Conservation (phyloP, 2,329 filamentous ascomycete genomes). For the Fusarium graminum region DNA sequence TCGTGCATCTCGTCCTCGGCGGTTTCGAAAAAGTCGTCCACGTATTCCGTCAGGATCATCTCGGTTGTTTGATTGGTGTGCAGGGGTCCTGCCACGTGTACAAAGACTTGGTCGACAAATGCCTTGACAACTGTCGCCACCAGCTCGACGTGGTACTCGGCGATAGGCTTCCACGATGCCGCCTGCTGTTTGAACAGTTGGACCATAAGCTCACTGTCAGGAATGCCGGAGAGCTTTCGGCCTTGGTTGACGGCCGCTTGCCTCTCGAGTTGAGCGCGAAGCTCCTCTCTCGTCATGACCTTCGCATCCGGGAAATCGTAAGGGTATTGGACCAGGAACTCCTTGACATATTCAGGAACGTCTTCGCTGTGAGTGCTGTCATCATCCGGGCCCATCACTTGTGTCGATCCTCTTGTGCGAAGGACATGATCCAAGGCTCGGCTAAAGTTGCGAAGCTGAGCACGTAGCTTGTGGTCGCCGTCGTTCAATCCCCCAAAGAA, state of each 20-base stretch:
- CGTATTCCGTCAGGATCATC: background rate
- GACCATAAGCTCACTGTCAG: background rate
- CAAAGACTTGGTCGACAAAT: slow-evolving; percentile 2
- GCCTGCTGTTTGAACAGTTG: background rate
- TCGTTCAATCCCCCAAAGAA: slow-evolving; percentile 54
- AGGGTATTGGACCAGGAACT: slow-evolving; percentile 43
- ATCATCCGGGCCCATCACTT: slow-evolving; percentile 27
- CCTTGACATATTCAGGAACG: slow-evolving; percentile 49
- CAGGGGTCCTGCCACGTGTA: background rate
- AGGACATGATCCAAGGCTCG: slow-evolving; percentile 49
- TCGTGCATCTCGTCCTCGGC: background rate
- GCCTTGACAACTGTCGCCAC: slow-evolving; percentile 1
- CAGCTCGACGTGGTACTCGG: background rate
- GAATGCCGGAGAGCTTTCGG: background rate
- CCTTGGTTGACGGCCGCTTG: slow-evolving; percentile 46
- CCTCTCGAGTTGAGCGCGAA: slow-evolving; percentile 41
- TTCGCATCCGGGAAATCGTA: slow-evolving; percentile 51
- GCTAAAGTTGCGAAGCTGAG: slow-evolving; percentile 51
- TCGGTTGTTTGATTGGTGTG: slow-evolving; percentile 1
- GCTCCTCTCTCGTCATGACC: slow-evolving; percentile 23
- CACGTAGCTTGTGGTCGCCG: slow-evolving; percentile 47
- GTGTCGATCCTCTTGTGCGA: slow-evolving; percentile 40
- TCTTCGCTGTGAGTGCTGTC: background rate
- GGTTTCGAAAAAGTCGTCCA: background rate
- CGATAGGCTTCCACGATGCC: background rate